Evolutionary conservation across 2,329 filamentous ascomycete species (phyloP).

Genomic region (Lecanicillium sp.): DNA sequence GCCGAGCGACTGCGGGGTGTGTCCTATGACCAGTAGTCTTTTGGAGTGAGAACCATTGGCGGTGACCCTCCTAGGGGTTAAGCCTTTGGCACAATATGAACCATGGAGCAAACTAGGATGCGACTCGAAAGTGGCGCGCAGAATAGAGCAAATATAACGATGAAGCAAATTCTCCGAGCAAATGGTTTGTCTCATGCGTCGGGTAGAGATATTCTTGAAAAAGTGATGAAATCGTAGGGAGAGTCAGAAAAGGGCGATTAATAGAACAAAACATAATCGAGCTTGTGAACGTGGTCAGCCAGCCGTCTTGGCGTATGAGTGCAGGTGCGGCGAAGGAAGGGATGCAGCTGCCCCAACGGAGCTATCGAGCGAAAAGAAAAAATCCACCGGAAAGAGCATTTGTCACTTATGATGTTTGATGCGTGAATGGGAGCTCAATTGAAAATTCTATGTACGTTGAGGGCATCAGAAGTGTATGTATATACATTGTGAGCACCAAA

Average conservation of each 20-base stretch:
- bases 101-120: no score
- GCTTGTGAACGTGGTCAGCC: background rate
- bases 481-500: background rate
- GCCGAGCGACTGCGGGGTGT: slow-evolving; percentile 2
- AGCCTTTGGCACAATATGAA: no score
- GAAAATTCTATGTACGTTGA: background rate
- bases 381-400: no score
- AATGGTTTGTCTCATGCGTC: background rate
- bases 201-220: slow-evolving; percentile 13
- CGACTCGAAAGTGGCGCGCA: background rate
- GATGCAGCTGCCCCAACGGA: no score
- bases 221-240: slow-evolving; percentile 5
- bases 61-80: background rate
- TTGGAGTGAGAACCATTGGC: background rate
- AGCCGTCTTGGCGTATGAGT: background rate
- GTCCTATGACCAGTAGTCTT: slow-evolving; percentile 4
- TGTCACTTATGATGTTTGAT: no score
- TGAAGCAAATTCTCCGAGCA: background rate
- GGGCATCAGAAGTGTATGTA: background rate
- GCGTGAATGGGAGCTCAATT: no score
- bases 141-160: background rate
- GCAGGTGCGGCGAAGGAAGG: background rate
- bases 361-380: no score
- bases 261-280: background rate
- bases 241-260: background rate